Conservation (phyloP, 2,329 filamentous ascomycete genomes). For the Uncinocarpus reesii region DNA sequence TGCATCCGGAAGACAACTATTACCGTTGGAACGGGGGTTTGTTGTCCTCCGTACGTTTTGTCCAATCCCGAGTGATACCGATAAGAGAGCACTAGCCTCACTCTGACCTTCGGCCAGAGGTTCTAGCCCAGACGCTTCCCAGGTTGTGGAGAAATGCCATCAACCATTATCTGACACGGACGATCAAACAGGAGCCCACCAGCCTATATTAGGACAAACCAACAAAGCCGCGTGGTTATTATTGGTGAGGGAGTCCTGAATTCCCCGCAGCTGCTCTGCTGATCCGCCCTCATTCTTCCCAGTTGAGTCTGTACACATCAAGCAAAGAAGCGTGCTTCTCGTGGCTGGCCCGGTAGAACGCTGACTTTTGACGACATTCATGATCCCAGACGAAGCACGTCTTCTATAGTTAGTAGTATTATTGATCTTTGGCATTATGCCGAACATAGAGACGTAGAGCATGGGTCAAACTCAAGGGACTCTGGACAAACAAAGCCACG, state of each 20-base stretch:
- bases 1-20: neutral
- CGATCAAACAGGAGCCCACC: conserved; percentile 12
- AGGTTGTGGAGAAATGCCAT: conserved; percentile 6
- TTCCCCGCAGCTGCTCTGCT: conserved; percentile 5
- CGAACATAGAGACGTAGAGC: too few species aligned
- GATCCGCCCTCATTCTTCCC: neutral
- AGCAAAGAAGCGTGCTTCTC: neutral
- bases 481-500: too few species aligned
- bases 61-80: neutral
- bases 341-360: neutral
- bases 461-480: too few species aligned
- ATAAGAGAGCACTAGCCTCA: neutral
- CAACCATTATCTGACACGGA: conserved; percentile 9
- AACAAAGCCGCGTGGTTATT: conserved; percentile 2
- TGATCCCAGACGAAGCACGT: too few species aligned
- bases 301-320: neutral
- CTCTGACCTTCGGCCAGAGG: neutral
- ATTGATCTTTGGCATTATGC: too few species aligned
- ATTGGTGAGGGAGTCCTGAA: conserved; percentile 3
- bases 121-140: conserved; percentile 2
- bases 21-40: neutral
- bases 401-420: too few species aligned
- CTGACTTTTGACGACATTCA: too few species aligned
- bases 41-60: neutral
- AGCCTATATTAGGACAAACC: conserved; percentile 5